Percentiles rank a stretch among this genome's conserved stretches.
Evolutionary conservation across 2,329 filamentous ascomycete genomes (phyloP).

Genomic region (Didymella segeticola): DNA sequence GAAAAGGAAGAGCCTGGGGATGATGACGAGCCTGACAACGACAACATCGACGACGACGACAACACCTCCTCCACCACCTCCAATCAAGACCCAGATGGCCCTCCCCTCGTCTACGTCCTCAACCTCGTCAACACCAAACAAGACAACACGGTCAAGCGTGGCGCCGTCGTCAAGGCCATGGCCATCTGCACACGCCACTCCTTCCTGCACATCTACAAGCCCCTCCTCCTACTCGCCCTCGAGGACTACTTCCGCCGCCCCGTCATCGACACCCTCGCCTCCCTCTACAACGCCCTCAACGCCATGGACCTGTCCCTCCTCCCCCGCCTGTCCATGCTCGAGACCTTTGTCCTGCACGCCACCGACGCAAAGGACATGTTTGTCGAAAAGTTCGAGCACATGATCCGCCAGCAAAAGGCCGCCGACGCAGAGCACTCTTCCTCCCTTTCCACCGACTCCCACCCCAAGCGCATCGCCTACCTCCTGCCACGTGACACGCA

Average conservation of each 20-base stretch:
- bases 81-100: slow-evolving; percentile 73
- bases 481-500: slow-evolving; percentile 90
- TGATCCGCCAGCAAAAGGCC: slow-evolving; percentile 82
- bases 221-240: slow-evolving; percentile 84
- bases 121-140: slow-evolving; percentile 99
- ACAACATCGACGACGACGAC: slow-evolving; percentile 55
- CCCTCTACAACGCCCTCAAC: slow-evolving; percentile 92
- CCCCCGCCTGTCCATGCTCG: slow-evolving; percentile 82
- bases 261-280: slow-evolving; percentile 82
- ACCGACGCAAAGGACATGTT: slow-evolving; percentile 97
- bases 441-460: slow-evolving; percentile 47
- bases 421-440: slow-evolving; percentile 60
- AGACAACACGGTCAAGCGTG: slow-evolving; percentile 89
- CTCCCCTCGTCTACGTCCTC: slow-evolving; percentile 93
- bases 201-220: slow-evolving; percentile 99
- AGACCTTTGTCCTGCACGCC: slow-evolving; percentile 84
- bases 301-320: slow-evolving; percentile 95
- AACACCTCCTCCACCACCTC: slow-evolving; percentile 58
- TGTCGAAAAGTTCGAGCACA: slow-evolving; percentile 94
- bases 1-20: slow-evolving; percentile 52
- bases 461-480: slow-evolving; percentile 66
- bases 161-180: slow-evolving; percentile 97
- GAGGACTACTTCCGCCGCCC: slow-evolving; percentile 98
- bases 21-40: slow-evolving; percentile 50
- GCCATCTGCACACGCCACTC: slow-evolving; percentile 97